Evolutionary conservation across 306 rosid species (phyloP).

Genomic region (Cicer judaicum): DNA sequence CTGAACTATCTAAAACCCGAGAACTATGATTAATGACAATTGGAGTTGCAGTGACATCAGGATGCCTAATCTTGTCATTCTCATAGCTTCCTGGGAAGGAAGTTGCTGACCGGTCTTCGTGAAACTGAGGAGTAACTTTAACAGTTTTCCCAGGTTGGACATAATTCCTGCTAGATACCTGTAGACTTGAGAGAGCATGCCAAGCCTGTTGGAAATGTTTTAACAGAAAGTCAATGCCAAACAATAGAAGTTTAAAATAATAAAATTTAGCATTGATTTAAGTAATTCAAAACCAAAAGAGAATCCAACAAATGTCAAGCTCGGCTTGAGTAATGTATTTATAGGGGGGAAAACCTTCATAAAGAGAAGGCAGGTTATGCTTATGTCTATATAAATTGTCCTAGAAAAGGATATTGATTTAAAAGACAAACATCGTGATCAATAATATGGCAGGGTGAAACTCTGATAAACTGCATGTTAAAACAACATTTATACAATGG

Average conservation of each 20-base stretch:
- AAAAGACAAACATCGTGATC: slow-evolving; percentile 30
- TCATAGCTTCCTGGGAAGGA: slow-evolving; percentile 46
- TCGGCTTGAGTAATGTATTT: slow-evolving; percentile 20
- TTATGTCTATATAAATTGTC: slow-evolving; percentile 16
- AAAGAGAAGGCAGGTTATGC: slow-evolving; percentile 23
- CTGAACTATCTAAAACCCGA: slow-evolving; percentile 48
- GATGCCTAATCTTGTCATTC: slow-evolving; percentile 38
- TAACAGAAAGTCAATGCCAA: slow-evolving; percentile 37
- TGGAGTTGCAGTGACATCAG: slow-evolving; percentile 54
- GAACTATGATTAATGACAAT: slow-evolving; percentile 49
- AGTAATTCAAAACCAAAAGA: slow-evolving; percentile 28
- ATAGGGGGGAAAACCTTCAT: slow-evolving; percentile 8
- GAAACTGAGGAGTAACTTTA: slow-evolving; percentile 43
- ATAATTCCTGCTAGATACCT: slow-evolving; percentile 63
- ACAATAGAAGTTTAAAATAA: slow-evolving; percentile 26
- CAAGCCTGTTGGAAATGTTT: slow-evolving; percentile 68
- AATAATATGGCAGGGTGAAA: slow-evolving; percentile 31
- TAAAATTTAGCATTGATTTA: background rate
- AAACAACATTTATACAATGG: slow-evolving; percentile 41
- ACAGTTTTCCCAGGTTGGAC: slow-evolving; percentile 69
- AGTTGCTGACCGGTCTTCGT: slow-evolving; percentile 45
- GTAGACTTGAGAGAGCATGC: slow-evolving; percentile 69
- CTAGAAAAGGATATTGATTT: slow-evolving; percentile 26
- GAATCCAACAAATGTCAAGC: slow-evolving; percentile 12
- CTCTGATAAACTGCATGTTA: background rate